These are phyloP conservation scores for Microbotryum lychnidis-dioicae DNA, from an alignment of 1,284 basidiomycete species.

Conservation along the genomic window DNA sequence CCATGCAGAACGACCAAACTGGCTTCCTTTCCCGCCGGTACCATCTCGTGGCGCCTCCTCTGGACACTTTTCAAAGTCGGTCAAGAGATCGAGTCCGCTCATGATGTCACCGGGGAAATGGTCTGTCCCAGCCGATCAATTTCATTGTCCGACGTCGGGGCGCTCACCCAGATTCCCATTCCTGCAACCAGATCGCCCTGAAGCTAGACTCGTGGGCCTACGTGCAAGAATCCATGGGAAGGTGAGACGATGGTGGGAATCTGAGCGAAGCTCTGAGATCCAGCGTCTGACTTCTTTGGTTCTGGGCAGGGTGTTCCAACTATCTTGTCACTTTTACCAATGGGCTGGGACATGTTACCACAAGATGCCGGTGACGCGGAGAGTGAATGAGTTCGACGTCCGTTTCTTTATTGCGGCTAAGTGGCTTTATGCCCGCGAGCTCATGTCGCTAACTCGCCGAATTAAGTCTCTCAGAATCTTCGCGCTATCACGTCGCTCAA, in stretches of 20 bases:
- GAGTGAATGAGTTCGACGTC: constrained; percentile 20
- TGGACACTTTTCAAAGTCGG: constrained; percentile 6
- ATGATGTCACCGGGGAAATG: constrained; percentile 11
- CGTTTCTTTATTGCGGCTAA: no score
- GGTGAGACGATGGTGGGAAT: not conserved
- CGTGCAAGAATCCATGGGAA: constrained; percentile 10
- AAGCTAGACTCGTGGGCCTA: constrained; percentile 9
- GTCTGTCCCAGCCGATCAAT: not conserved
- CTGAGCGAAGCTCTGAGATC: no score
- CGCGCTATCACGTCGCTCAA: not conserved
- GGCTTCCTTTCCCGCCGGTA: constrained; percentile 3
- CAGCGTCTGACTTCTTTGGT: not conserved
- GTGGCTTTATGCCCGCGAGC: no score
- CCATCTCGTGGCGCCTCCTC: constrained; percentile 5
- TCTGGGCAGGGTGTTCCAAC: not conserved
- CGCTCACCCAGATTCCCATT: not conserved
- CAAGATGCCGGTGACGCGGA: constrained; percentile 10
- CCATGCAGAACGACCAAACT: not conserved
- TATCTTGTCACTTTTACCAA: constrained; percentile 10
- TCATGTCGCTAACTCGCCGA: no score
- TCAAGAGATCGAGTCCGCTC: constrained; percentile 9
- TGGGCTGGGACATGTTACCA: constrained; percentile 14
- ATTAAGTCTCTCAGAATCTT: not conserved
- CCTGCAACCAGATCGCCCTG: constrained; percentile 3
- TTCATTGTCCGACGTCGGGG: no score